Evolutionary conservation across 805 yeast genomes (phyloP), one percentile per base, ranked within the genome.

Genomic region (Saccharomyces paradoxus): DNA sequence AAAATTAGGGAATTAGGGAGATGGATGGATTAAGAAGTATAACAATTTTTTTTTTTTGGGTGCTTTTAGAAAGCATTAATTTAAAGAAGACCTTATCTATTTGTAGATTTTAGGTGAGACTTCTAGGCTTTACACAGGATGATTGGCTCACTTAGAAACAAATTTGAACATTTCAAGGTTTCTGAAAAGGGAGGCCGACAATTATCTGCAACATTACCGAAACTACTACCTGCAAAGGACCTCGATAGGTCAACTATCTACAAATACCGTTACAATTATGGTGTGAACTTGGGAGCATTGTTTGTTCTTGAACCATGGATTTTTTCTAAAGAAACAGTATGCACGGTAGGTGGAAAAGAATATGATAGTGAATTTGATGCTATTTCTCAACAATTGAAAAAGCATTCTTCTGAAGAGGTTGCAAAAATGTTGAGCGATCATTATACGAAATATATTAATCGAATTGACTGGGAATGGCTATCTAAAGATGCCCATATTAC

Each of bases 301-400:
- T 91, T 90, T 67, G 84, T 90, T 1, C 75, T 82, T 49, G 97
- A 91, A 65, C 83, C 82, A 61, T 91, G 88, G 83, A 87, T 89
- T 37, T 37, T 37, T 37, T 37, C 44, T 8, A 37, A 37, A 37
- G 44, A 37, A 17, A 37, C 44, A 4, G 13, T 37, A 8, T 37
- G 44, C 13, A 37, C 44, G 3, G 12, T 37, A 4, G 44, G 17
- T 21, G 22, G 22, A 4, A 37, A 37, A 9, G 44, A 37, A 37
- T 86, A 72, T 67, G 85, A 80, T 53, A 79, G 81, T 46, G 99
- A 92, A 70, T 78, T 84, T 54, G 91, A 86, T 46, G 96, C 90
- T 0, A 83, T 86, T 5, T 69, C 69, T 17, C 76, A 75, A 0
- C 71, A 74, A 24, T 75, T 81, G 22, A 72, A 78, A 46, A 64